phyloP scores from a whole-genome alignment of 805 yeast species.

The Candida anglica region DNA sequence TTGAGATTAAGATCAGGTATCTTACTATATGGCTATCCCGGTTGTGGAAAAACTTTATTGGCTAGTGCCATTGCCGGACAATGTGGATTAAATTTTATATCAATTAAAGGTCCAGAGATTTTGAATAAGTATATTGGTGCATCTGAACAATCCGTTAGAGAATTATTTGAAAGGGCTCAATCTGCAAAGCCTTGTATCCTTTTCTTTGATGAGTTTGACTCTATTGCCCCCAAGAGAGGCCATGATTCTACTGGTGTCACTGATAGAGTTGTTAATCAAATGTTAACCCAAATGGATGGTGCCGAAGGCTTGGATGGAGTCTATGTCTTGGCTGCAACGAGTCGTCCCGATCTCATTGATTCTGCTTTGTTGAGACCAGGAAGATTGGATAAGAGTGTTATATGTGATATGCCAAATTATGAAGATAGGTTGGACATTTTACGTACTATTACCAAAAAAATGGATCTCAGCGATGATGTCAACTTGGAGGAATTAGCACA shows the following conservation, averaged over 20 bases:
- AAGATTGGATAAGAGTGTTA: constrained; percentile 84
- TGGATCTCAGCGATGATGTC: constrained; percentile 52
- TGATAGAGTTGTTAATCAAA: constrained; percentile 94
- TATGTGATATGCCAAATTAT: constrained; percentile 80
- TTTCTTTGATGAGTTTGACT: constrained; percentile 94
- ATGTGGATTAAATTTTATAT: constrained; percentile 89
- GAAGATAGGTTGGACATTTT: constrained; percentile 75
- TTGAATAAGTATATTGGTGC: constrained; percentile 96
- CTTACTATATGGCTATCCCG: constrained; percentile 91
- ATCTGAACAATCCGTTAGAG: constrained; percentile 91
- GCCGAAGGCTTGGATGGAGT: constrained; percentile 98
- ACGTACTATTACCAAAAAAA: constrained; percentile 51
- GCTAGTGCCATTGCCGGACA: constrained; percentile 94
- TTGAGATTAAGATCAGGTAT: constrained; percentile 86
- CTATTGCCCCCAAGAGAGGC: constrained; percentile 97
- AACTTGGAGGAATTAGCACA: constrained; percentile 52
- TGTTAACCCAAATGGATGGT: constrained; percentile 98
- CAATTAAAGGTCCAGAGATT: constrained; percentile 94
- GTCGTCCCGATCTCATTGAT: constrained; percentile 93
- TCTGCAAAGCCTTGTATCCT: constrained; percentile 91
- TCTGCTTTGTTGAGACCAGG: constrained; percentile 95
- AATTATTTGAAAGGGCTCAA: constrained; percentile 88
- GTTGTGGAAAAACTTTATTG: constrained; percentile 91
- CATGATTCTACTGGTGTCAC: constrained; percentile 98
- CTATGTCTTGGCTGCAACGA: constrained; percentile 92